phyloP scores from a whole-genome alignment of 495 filamentous ascomycete species.

The Penicillium roqueforti region DNA sequence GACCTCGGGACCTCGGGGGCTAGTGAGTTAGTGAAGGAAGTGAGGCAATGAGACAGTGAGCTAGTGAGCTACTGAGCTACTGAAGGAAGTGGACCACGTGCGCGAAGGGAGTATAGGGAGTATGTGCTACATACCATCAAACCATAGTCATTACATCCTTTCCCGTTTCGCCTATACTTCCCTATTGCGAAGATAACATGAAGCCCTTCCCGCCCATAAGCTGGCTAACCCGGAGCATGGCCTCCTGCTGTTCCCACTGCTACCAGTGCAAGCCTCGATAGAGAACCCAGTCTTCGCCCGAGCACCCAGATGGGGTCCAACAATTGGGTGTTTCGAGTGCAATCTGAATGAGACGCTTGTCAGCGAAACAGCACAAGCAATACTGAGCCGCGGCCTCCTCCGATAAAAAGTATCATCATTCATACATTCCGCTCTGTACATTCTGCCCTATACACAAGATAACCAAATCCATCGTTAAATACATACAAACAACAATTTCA shows the following conservation, averaged over 20 bases:
- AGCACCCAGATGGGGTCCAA: constrained; percentile 45
- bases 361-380: constrained; percentile 35
- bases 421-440: no score
- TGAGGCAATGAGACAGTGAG: no score
- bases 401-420: no score
- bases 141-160: not conserved
- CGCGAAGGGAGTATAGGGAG: no score
- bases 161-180: not conserved
- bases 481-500: constrained; percentile 1
- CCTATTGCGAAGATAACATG: constrained; percentile 6
- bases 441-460: not conserved
- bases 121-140: no score
- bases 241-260: constrained; percentile 16
- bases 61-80: no score
- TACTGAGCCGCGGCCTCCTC: constrained; percentile 36
- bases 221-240: constrained; percentile 9
- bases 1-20: no score
- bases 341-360: constrained; percentile 43
- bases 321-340: constrained; percentile 43
- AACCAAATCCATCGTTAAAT: not conserved
- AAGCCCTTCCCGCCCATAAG: not conserved
- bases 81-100: no score
- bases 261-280: constrained; percentile 17
- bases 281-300: constrained; percentile 25
- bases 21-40: not conserved